These are phyloP conservation scores for Golubevia pallescens DNA, from an alignment of 1,284 basidiomycete species.

Conservation along the genomic window DNA sequence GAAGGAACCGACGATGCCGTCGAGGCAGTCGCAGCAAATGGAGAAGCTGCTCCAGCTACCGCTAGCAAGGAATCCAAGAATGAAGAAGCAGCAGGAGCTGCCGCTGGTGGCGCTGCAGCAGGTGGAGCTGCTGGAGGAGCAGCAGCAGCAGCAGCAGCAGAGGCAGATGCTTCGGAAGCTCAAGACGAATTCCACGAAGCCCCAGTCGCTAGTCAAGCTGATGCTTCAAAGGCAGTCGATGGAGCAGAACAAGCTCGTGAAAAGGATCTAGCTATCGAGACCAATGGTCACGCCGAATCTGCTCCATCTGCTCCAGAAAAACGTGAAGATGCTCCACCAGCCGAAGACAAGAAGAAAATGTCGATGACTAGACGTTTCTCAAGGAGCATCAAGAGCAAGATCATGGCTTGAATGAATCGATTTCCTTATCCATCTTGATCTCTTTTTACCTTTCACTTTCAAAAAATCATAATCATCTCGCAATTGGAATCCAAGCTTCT, in stretches of 20 bases:
- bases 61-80: not conserved
- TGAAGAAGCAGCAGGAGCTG: not conserved
- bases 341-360: slow-evolving; percentile 25
- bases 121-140: slow-evolving; percentile 2
- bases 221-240: slow-evolving; percentile 17
- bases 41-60: not conserved
- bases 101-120: slow-evolving; percentile 1
- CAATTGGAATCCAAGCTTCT: slow-evolving; percentile 28
- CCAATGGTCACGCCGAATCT: not conserved
- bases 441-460: slow-evolving; percentile 35
- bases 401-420: slow-evolving; percentile 3
- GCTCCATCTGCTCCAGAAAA: slow-evolving; percentile 19
- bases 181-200: slow-evolving; percentile 26
- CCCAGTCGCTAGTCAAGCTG: slow-evolving; percentile 21
- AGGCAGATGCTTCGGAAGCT: slow-evolving; percentile 4
- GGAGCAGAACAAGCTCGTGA: not conserved
- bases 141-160: slow-evolving; percentile 15
- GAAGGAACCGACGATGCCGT: slow-evolving; percentile 14
- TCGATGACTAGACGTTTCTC: slow-evolving; percentile 1
- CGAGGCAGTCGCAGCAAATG: slow-evolving; percentile 3
- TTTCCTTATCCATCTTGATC: slow-evolving; percentile 13
- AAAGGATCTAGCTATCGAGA: not conserved
- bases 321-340: slow-evolving; percentile 14
- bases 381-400: slow-evolving; percentile 14
- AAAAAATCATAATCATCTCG: slow-evolving; percentile 48